Percentiles rank a stretch among this genome's conserved stretches.
phyloP scores from a whole-genome alignment of 2,329 filamentous ascomycete species.

The Alternaria tenuissima region DNA sequence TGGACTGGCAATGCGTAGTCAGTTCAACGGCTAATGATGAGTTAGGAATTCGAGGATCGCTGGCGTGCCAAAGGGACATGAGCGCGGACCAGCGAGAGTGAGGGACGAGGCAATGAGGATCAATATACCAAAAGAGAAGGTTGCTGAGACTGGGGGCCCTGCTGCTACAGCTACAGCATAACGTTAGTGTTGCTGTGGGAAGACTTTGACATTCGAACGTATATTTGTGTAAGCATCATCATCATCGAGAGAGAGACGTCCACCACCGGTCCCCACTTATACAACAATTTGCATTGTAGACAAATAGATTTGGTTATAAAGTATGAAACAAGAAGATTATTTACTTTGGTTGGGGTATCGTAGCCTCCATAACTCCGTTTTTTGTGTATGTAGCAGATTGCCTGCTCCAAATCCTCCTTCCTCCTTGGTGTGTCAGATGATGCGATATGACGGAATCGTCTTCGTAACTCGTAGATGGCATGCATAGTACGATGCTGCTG shows the following conservation, averaged over 20 bases:
- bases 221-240: no score
- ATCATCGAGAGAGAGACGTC: no score
- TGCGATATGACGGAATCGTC: neutral
- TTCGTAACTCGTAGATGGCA: neutral
- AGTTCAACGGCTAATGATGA: no score
- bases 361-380: neutral
- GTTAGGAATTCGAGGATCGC: slow-evolving; percentile 21
- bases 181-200: neutral
- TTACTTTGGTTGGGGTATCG: neutral
- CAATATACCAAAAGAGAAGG: slow-evolving; percentile 34
- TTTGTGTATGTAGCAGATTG: neutral
- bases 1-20: no score
- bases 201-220: no score
- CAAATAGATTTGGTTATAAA: neutral
- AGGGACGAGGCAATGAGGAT: slow-evolving; percentile 42
- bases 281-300: neutral
- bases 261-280: neutral
- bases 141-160: slow-evolving; percentile 30
- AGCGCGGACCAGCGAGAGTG: slow-evolving; percentile 42
- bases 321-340: neutral
- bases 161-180: neutral
- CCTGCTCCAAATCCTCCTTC: neutral
- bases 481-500: no score
- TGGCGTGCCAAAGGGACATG: slow-evolving; percentile 31
- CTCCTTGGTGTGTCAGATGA: neutral